Evolutionary conservation across 2,329 filamentous ascomycete species (phyloP).

Genomic region (Curvularia sp.): DNA sequence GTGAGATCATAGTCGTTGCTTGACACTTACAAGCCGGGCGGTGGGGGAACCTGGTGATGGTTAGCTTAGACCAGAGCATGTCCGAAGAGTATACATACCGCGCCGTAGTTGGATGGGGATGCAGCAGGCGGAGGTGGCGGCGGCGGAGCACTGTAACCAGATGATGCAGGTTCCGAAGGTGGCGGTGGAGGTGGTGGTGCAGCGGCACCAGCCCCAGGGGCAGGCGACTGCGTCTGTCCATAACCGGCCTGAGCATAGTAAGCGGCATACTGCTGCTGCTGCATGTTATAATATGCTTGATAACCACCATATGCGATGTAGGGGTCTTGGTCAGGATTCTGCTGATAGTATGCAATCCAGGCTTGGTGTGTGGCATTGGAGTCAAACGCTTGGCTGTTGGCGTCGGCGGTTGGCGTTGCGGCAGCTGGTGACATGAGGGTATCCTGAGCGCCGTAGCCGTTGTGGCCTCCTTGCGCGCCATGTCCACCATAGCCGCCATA

Average conservation of each 20-base stretch:
- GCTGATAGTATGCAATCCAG: slow-evolving; percentile 68
- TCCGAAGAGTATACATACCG: slow-evolving; percentile 33
- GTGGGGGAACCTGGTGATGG: slow-evolving; percentile 34
- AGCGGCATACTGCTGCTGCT: slow-evolving; percentile 42
- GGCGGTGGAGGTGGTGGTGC: slow-evolving; percentile 42
- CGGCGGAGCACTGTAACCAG: slow-evolving; percentile 37
- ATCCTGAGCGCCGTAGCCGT: slow-evolving; percentile 28
- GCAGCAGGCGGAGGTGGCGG: slow-evolving; percentile 46
- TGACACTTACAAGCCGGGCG: slow-evolving; percentile 42
- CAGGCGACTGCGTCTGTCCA: slow-evolving; percentile 36
- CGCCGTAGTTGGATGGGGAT: slow-evolving; percentile 45
- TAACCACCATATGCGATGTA: slow-evolving; percentile 91
- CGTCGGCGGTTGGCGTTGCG: slow-evolving; percentile 52
- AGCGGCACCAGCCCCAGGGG: slow-evolving; percentile 37
- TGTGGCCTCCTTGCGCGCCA: slow-evolving; percentile 44
- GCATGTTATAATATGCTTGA: slow-evolving; percentile 36
- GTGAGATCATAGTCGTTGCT: slow-evolving; percentile 22
- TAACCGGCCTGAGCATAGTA: slow-evolving; percentile 39
- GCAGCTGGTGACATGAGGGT: slow-evolving; percentile 44
- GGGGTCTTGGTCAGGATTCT: slow-evolving; percentile 80
- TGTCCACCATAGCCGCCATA: slow-evolving; percentile 50
- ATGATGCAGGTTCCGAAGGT: slow-evolving; percentile 38
- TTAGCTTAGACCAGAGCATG: background rate
- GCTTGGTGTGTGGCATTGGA: slow-evolving; percentile 79
- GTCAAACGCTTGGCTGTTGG: slow-evolving; percentile 58